These are phyloP conservation scores for Somion occarium DNA, from an alignment of 1,284 basidiomycete genomes.

Conservation along the genomic window DNA sequence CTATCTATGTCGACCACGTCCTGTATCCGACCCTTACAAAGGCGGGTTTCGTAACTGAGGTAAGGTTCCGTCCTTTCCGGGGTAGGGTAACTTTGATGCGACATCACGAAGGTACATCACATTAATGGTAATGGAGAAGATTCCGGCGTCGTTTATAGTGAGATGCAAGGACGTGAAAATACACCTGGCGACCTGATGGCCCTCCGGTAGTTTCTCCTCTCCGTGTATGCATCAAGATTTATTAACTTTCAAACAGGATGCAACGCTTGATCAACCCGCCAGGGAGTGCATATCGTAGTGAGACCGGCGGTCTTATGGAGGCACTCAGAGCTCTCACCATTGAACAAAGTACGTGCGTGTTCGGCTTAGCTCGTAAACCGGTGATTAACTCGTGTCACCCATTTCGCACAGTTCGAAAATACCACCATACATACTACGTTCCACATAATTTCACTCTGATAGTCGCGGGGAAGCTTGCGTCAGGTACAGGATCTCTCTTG, in stretches of 20 bases:
- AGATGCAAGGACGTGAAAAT: constrained; percentile 99
- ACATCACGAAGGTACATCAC: constrained; percentile 71
- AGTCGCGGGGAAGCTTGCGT: constrained; percentile 74
- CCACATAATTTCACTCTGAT: constrained; percentile 92
- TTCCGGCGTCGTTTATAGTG: constrained; percentile 94
- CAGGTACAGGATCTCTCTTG: constrained; percentile 65
- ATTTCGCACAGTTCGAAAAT: constrained; percentile 68
- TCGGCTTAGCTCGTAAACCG: not conserved
- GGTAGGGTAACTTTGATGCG: constrained; percentile 11
- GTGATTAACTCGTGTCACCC: constrained; percentile 6
- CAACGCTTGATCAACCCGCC: constrained; percentile 80
- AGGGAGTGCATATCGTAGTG: constrained; percentile 89
- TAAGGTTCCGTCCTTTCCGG: constrained; percentile 24
- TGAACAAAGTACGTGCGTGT: constrained; percentile 83
- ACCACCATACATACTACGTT: constrained; percentile 90
- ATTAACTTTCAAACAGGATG: constrained; percentile 40
- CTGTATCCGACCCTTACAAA: constrained; percentile 94
- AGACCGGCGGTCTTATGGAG: constrained; percentile 96
- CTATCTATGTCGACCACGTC: constrained; percentile 96
- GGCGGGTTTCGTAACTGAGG: constrained; percentile 90
- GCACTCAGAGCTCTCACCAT: constrained; percentile 84
- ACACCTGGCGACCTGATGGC: constrained; percentile 89
- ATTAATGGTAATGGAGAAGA: constrained; percentile 89
- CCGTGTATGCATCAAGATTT: constrained; percentile 8
- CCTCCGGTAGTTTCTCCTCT: constrained; percentile 50